Base-by-base conservation (phyloP, 345 rosid species). In the Litchi chinensis region DNA sequence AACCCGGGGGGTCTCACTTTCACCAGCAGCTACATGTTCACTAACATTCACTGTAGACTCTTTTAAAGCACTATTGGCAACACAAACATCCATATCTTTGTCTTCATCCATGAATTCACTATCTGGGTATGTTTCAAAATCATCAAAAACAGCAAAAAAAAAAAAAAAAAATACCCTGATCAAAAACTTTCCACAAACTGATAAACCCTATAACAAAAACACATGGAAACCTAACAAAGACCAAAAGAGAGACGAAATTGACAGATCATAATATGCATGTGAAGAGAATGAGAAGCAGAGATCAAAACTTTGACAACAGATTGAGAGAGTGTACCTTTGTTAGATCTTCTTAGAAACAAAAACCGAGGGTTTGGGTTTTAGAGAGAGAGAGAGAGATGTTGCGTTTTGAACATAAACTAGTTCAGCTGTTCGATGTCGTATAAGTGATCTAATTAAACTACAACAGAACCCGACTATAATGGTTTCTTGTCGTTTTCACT, bases 321-420 rank as follows among this genome's bases (percentile, higher is more conserved):
- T 13, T 10, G 21, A 82, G 79, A 80, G 48, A 10, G 74, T 52
- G 70, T 81, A 87, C 90, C 90, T 85, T 66, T 39, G 74, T 19
- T 65, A 74, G 86, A 87, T 83, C 87, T 84, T 71, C 77, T 11
- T 40, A 68, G 63, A 12, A 48, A 70, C 62, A 40, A 75, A 56
- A 67, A 24, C 64, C 67, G 28, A 70, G 69, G 80, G 68, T 77
- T 79, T 83, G 59, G 82, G 76, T 77, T 79, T 82, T 76, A 67
- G 73, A 73, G 80, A 70, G 73, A 76, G 81, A 74, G 69, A 72
- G 10, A 40, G 11, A 59, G 24, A 46, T 26, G 59, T 63, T 21
- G 43, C 62, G 80, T 78, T 67, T 83, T 77, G 81, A 75, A 74
- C 15, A 19, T 16, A 48, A 48, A 6, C 5, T 37, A 50, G 52